Base-by-base conservation (phyloP, 306 rosid genomes). In the Chamaecrista fasciculata region DNA sequence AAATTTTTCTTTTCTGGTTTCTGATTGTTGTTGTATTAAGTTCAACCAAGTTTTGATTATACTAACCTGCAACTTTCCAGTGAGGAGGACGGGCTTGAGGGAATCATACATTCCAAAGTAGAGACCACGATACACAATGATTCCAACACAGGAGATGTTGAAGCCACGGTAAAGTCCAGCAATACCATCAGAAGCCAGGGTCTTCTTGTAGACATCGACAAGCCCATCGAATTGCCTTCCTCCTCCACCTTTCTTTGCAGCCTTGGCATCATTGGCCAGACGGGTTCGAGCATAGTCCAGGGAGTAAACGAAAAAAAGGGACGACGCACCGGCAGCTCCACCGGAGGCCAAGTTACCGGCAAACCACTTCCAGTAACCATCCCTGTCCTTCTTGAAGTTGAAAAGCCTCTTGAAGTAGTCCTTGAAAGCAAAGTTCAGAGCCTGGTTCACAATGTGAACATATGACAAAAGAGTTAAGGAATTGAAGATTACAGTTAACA, bases 231-330 rank as follows among this genome's bases (percentile, higher is more conserved):
- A 90, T 66, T 90, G 97, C 71, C 97, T 84, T 48, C 67, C 97
- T 65, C 95, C 97, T 61, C 95, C 97, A 34, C 97, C 97, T 72
- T 86, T 90, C 96, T 90, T 87, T n/a, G 97, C 89, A 67, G 95
- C 92, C 80, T 87, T 90, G 0, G 95, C 6, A 55, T 90, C 95
- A 69, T 86, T 90, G 29, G 95, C 86, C 31, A 90, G 71, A 79
- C 97, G 92, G 5, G 97, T 87, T 67, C 97, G 86, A 10, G 95
- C 96, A 73, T 90, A 90, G 77, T 90, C 96, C 14, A 90, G 83
- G 1, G 95, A 90, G 79, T 87, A 90, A 34, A 84, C 95, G 77
- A 90, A 87, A 0, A 87, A 36, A 26, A 85, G 90, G 25, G 90
- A 90, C 5, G 95, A 90, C 15, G 95, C 96, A 71, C 96, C 95